phyloP scores from a whole-genome alignment of 176 grass and related monocot genomes.

The Aegilops speltoides region DNA sequence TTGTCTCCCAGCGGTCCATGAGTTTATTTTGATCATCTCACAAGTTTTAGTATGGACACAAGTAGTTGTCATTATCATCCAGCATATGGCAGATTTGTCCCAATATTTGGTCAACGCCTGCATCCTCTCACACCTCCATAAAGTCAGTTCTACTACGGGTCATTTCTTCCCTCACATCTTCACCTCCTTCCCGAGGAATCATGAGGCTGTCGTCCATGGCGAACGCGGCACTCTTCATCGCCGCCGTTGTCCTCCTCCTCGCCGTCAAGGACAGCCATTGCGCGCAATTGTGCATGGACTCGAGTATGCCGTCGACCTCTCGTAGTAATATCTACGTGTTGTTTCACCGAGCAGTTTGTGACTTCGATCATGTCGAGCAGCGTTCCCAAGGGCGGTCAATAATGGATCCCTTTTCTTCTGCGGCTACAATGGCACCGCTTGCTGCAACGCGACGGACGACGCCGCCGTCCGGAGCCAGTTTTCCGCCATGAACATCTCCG shows the following conservation, averaged over 20 bases:
- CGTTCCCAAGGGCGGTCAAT: conserved; percentile 54
- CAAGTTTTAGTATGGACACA: no score
- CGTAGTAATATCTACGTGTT: not conserved
- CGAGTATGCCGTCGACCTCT: conserved; percentile 21
- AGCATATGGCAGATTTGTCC: no score
- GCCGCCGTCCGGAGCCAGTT: conserved; percentile 50
- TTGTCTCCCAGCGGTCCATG: not conserved
- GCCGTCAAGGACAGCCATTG: conserved; percentile 35
- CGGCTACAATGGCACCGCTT: conserved; percentile 62
- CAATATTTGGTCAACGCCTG: no score
- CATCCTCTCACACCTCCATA: no score
- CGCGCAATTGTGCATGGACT: conserved; percentile 61
- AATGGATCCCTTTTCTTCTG: conserved; percentile 74
- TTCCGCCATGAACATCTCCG: conserved; percentile 67
- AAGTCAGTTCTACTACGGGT: no score
- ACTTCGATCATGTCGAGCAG: conserved; percentile 32
- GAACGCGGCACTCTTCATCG: conserved; percentile 1
- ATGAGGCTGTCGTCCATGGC: conserved; percentile 25
- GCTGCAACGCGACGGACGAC: conserved; percentile 81
- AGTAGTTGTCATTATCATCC: no score
- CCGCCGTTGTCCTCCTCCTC: conserved; percentile 28
- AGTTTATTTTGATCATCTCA: no score
- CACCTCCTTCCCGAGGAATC: not conserved
- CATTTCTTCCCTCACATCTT: not conserved
- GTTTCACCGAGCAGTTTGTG: not conserved